phyloP scores from a whole-genome alignment of 352 stramenopile species.

The Salisapilia sapeloensis region DNA sequence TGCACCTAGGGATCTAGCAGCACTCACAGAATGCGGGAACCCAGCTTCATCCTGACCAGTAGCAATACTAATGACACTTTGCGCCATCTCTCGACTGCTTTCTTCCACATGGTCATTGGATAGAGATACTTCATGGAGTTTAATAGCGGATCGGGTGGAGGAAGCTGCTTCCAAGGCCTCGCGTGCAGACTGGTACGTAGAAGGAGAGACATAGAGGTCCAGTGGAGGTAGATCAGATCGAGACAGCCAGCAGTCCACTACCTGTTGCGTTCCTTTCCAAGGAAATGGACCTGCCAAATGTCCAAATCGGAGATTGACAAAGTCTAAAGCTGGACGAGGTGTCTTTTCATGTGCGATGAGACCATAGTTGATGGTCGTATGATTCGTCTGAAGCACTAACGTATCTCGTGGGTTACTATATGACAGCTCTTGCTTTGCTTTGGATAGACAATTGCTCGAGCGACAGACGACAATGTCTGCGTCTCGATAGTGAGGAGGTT shows the following conservation, averaged over 20 bases:
- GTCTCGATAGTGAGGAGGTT: slow-evolving; percentile 34
- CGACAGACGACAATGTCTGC: slow-evolving; percentile 44
- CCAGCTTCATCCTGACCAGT: too few relatives aligned
- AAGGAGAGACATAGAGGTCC: slow-evolving; percentile 43
- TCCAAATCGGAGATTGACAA: slow-evolving; percentile 19
- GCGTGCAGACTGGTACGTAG: too few relatives aligned
- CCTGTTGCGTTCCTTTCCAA: slow-evolving; percentile 25
- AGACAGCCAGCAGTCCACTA: slow-evolving; percentile 37
- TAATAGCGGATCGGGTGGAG: too few relatives aligned
- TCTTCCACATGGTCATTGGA: too few relatives aligned
- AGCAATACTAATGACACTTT: too few relatives aligned
- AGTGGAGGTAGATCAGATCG: slow-evolving; percentile 27
- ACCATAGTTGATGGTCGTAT: too few relatives aligned
- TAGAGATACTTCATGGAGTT: too few relatives aligned
- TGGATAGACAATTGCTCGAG: slow-evolving; percentile 16
- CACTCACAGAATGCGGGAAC: slow-evolving; percentile 66
- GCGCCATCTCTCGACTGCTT: too few relatives aligned
- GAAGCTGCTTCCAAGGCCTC: too few relatives aligned
- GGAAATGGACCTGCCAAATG: slow-evolving; percentile 29
- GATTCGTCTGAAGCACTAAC: slow-evolving; percentile 27
- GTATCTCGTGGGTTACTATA: slow-evolving; percentile 30
- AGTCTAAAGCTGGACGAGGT: too few relatives aligned
- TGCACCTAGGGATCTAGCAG: slow-evolving; percentile 20
- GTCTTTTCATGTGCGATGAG: too few relatives aligned
- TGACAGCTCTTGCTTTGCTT: slow-evolving; percentile 28